Conservation (phyloP, 192 early-diverging fungal species). For the Linnemannia zychae region DNA sequence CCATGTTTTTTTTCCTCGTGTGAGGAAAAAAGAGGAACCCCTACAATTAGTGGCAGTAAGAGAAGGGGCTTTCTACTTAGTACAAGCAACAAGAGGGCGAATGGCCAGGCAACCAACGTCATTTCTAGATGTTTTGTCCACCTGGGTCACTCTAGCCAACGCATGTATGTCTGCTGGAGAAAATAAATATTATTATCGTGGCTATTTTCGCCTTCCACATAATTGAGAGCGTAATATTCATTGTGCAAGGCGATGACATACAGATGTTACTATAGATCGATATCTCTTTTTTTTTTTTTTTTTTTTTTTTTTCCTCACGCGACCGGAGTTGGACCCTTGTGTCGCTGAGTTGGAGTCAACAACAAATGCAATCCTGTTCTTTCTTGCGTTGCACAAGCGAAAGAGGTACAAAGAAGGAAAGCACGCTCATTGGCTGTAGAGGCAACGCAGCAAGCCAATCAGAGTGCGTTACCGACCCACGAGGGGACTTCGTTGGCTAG, state of each 20-base stretch:
- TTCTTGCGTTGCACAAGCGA: not conserved
- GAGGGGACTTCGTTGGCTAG: not conserved
- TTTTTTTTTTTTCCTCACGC: not conserved
- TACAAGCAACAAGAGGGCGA: not conserved
- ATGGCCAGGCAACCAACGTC: not conserved
- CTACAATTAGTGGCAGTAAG: not conserved
- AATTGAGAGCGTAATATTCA: not conserved
- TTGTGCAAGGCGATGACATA: not conserved
- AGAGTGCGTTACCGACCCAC: constrained; percentile 6
- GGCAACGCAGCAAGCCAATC: not conserved
- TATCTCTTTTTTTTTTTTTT: not conserved
- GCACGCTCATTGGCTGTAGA: not conserved
- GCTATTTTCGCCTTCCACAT: not conserved
- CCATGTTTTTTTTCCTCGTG: not conserved
- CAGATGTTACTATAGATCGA: not conserved
- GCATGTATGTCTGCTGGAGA: too few species aligned
- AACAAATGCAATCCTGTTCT: not conserved
- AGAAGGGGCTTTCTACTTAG: not conserved
- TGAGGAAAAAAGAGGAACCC: not conserved
- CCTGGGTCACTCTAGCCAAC: not conserved
- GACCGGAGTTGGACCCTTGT: constrained; percentile 11
- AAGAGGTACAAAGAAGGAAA: not conserved
- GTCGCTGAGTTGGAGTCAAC: not conserved
- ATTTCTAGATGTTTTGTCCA: not conserved
- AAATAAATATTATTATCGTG: not conserved